Base-by-base conservation (phyloP, 164 flowering plant species). In the Tetracentron sinense region DNA sequence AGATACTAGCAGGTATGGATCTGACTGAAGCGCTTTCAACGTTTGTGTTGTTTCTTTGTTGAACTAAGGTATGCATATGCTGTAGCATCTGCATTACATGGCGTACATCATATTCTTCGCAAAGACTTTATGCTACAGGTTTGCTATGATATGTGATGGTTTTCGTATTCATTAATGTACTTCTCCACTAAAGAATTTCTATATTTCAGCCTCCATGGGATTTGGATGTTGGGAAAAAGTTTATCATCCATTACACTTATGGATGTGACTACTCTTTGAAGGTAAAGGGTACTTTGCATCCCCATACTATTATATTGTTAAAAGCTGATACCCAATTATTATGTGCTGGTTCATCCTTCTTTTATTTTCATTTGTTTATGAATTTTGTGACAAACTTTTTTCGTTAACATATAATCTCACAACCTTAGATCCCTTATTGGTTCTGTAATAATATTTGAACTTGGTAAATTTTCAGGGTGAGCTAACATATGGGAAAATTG, bases 91-190 rank as follows among this genome's bases (percentile, higher is more conserved):
- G 97, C 97, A 47, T 71, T 95, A 78, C 96, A 95, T 74, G 90
- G 86, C n/a, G 97, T 92, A 65, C 77, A 77, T 35, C 96, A 95
- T 78, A 84, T 89, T 64, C 96, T 95, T 67, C 84, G 83, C 16
- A 86, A 95, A 65, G 97, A 95, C 75, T 94, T 94, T 56, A 95
- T 95, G 97, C 65, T 95, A 47, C 99, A 95, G 97, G 99, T 94
- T 64, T 61, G 65, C 31, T 22, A 33, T 48, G 21, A 25, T 60
- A 22, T 25, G 26, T 61, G 11, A 54, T 15, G 10, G 38, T 10
- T n/a, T n/a, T n/a, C n/a, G n/a, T n/a, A n/a, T n/a, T n/a, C n/a
- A n/a, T n/a, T n/a, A n/a, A n/a, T n/a, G n/a, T n/a, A n/a, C n/a
- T n/a, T n/a, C n/a, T n/a, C n/a, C n/a, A n/a, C n/a, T n/a, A 12